Evolutionary conservation across 2,329 filamentous ascomycete genomes (phyloP).

Genomic region (Aspergillus eucalypticola): DNA sequence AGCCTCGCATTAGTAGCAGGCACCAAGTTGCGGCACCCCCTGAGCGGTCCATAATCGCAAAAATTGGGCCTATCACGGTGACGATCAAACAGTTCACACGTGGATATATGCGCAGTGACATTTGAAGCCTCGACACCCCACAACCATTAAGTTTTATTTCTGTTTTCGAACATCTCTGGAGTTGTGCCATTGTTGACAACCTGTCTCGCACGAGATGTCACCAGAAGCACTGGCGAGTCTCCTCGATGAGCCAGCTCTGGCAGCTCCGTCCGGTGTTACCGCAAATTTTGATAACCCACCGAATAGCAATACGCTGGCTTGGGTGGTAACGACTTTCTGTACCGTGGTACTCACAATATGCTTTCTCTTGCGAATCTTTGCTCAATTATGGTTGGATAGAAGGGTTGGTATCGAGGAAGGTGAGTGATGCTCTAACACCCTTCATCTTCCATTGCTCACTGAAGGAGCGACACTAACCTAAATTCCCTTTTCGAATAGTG

Average conservation of each 20-base stretch:
- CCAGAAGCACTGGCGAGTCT: conserved; percentile 4
- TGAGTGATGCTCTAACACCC: background rate
- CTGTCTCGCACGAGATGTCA: background rate
- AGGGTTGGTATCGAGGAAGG: conserved; percentile 24
- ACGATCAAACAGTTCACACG: background rate
- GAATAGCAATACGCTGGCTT: conserved; percentile 23
- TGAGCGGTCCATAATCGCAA: background rate
- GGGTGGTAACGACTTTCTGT: conserved; percentile 23
- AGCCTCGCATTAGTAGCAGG: too few species aligned
- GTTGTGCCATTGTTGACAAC: background rate
- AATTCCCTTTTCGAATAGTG: background rate
- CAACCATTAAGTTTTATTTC: background rate
- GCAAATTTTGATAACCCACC: conserved; percentile 25
- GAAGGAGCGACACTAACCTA: background rate
- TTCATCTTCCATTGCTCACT: too few species aligned
- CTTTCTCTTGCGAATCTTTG: conserved; percentile 19
- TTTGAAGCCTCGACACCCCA: background rate
- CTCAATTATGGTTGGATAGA: conserved; percentile 19
- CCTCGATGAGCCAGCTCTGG: conserved; percentile 18
- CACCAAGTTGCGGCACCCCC: background rate
- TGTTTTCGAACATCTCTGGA: background rate
- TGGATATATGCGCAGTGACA: background rate
- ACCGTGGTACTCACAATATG: conserved; percentile 21
- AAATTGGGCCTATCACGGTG: background rate
- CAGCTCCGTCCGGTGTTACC: conserved; percentile 20